A percentile compares a stretch with the other conserved stretches of the same genome.
Conservation (phyloP, 2,329 filamentous ascomycete species). For the Monosporascus sp. region DNA sequence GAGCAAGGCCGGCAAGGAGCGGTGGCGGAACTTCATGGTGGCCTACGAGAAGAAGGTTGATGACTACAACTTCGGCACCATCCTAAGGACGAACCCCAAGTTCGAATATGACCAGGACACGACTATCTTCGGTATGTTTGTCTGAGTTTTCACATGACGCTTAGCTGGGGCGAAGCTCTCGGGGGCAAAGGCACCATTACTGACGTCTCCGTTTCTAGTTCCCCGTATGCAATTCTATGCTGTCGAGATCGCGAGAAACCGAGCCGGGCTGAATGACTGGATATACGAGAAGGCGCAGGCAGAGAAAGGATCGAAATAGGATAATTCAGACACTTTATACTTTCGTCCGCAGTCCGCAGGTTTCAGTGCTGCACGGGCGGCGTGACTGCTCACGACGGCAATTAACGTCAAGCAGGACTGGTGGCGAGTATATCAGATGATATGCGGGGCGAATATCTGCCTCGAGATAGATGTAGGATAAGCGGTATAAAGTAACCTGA, state of each 20-base stretch:
- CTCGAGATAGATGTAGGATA: no score
- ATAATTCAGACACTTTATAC: not conserved
- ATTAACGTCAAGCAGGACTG: no score
- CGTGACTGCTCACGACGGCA: no score
- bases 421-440: no score
- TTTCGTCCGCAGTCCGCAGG: not conserved
- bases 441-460: no score
- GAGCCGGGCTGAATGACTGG: slow-evolving; percentile 90
- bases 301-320: slow-evolving; percentile 39
- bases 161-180: no score
- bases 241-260: slow-evolving; percentile 75
- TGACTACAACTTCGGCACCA: slow-evolving; percentile 97
- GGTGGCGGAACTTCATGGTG: slow-evolving; percentile 92
- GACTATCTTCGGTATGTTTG: slow-evolving; percentile 76
- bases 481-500: no score
- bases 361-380: no score
- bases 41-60: slow-evolving; percentile 90
- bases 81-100: slow-evolving; percentile 73
- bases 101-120: slow-evolving; percentile 82
- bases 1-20: slow-evolving; percentile 90
- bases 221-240: slow-evolving; percentile 77
- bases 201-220: slow-evolving; percentile 18
- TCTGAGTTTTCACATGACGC: slow-evolving; percentile 35
- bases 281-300: slow-evolving; percentile 79
- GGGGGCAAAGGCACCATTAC: not conserved